Conservation (phyloP, 345 rosid genomes). For the Lumnitzera racemosa region DNA sequence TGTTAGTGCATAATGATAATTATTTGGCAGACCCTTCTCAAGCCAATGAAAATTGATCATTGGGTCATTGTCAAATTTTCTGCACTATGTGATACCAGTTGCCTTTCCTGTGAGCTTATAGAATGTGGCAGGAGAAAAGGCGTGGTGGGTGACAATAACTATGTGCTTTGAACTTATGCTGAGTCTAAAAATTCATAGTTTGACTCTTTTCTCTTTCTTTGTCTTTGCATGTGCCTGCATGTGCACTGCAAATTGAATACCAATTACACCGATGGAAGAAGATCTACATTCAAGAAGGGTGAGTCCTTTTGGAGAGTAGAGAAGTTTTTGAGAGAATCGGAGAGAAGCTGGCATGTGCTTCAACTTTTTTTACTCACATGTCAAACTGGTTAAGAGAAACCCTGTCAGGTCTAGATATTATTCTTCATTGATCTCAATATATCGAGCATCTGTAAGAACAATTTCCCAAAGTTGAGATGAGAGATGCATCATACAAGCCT, state of each 20-base stretch:
- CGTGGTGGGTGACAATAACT: slow-evolving; percentile 41
- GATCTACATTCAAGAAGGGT: slow-evolving; percentile 41
- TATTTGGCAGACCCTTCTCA: slow-evolving; percentile 41
- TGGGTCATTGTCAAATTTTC: slow-evolving; percentile 93
- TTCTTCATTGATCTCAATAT: too few relatives aligned
- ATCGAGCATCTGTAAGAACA: too few relatives aligned
- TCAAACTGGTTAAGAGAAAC: too few relatives aligned
- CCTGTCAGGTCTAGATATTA: too few relatives aligned
- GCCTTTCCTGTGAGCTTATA: slow-evolving; percentile 63
- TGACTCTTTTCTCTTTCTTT: slow-evolving; percentile 3
- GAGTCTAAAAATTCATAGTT: background rate
- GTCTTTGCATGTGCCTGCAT: slow-evolving; percentile 3
- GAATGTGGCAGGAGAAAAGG: slow-evolving; percentile 75
- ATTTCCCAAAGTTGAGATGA: too few relatives aligned
- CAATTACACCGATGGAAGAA: slow-evolving; percentile 68
- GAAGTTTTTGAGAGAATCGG: slow-evolving; percentile 51
- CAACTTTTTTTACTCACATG: slow-evolving; percentile 19
- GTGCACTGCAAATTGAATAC: slow-evolving; percentile 49
- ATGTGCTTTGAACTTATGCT: slow-evolving; percentile 13
- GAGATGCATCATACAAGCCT: too few relatives aligned
- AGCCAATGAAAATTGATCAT: slow-evolving; percentile 34
- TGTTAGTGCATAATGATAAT: too few relatives aligned
- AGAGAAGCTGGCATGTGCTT: slow-evolving; percentile 46
- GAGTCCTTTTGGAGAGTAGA: slow-evolving; percentile 68
- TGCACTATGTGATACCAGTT: slow-evolving; percentile 71